Evolutionary conservation across 2,329 filamentous ascomycete genomes (phyloP).

Genomic region (Colletotrichum sp.): DNA sequence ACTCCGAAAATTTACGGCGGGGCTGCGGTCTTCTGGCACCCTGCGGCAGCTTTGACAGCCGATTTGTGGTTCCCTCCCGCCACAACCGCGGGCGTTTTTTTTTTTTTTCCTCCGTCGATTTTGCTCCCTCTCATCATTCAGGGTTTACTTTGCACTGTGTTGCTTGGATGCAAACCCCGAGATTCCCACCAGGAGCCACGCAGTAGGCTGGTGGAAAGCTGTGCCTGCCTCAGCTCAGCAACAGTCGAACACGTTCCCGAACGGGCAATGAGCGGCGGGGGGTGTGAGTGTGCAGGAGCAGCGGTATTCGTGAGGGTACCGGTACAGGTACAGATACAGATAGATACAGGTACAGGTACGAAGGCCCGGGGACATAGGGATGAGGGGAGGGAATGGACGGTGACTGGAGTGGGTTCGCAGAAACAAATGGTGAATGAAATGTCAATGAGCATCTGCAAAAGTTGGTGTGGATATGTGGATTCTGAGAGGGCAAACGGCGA

Average conservation of each 20-base stretch:
- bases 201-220: not conserved
- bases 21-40: conserved; percentile 23
- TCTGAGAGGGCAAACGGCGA: not conserved
- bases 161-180: conserved; percentile 2
- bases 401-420: not conserved
- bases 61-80: conserved; percentile 18
- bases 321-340: not conserved
- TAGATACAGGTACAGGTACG: not conserved
- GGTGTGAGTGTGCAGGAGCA: not conserved
- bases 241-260: conserved; percentile 3
- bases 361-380: not conserved
- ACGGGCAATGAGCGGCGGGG: conserved; percentile 1
- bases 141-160: conserved; percentile 5
- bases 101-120: not conserved
- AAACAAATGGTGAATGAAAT: not conserved
- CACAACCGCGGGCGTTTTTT: not conserved
- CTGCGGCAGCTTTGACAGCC: conserved; percentile 22
- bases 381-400: not conserved
- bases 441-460: not conserved
- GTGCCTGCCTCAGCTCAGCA: conserved; percentile 3
- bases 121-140: not conserved
- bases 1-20: no score
- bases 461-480: not conserved
- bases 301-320: not conserved
- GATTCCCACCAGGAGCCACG: not conserved